These are phyloP conservation scores for Aspergillus tamarii DNA, from an alignment of 2,329 filamentous ascomycete species.

Conservation along the genomic window DNA sequence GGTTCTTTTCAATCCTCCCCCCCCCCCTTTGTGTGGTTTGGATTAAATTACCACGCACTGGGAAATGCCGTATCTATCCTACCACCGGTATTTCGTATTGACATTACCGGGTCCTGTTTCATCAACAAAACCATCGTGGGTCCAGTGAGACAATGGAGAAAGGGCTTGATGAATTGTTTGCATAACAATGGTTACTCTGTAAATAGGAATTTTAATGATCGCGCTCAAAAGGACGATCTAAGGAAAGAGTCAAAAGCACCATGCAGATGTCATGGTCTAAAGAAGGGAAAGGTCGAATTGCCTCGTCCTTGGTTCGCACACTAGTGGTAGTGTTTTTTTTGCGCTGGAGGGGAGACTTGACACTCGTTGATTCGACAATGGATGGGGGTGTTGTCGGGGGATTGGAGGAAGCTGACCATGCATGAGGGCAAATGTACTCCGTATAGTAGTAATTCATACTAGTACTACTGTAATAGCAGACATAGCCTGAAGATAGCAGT, in stretches of 20 bases:
- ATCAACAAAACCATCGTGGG: neutral
- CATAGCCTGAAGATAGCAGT: neutral
- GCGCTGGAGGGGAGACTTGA: neutral
- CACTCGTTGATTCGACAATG: slow-evolving; percentile 9
- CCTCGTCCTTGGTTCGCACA: slow-evolving; percentile 6
- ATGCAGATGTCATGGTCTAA: neutral
- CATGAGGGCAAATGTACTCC: neutral
- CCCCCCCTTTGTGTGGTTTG: neutral
- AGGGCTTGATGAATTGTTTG: neutral
- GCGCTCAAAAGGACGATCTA: neutral
- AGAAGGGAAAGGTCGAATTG: neutral
- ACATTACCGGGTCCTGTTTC: neutral
- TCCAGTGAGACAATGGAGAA: neutral
- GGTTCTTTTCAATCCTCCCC: too few relatives aligned
- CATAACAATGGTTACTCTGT: neutral
- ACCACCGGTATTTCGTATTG: neutral
- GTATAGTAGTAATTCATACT: neutral
- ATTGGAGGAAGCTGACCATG: neutral
- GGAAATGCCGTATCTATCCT: neutral
- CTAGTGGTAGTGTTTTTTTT: neutral
- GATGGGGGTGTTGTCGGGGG: neutral
- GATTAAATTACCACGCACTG: neutral
- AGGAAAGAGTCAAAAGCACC: neutral
- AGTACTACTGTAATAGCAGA: too few relatives aligned
- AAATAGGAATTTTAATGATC: neutral